Evolutionary conservation across 768 basidiomycete genomes (phyloP), one percentile per base, ranked within the genome.

Genomic region (Grammothele lineata): DNA sequence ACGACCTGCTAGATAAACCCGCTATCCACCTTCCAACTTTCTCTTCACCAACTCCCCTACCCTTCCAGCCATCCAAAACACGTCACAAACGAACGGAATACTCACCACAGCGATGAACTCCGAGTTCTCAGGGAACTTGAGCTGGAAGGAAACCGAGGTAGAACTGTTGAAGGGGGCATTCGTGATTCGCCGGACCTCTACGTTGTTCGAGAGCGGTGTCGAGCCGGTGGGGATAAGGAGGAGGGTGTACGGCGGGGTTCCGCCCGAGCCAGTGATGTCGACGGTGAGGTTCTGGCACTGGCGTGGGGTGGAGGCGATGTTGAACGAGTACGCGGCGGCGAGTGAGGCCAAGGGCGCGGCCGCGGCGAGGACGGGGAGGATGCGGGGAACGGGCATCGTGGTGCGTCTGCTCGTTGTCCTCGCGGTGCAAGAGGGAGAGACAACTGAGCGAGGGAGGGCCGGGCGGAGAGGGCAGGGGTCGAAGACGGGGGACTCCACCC

Each of bases 21-120:
- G n/a, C n/a, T n/a, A n/a, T n/a, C n/a, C n/a, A n/a, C n/a, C n/a
- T n/a, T n/a, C n/a, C n/a, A n/a, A n/a, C n/a, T n/a, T n/a, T n/a
- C n/a, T n/a, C n/a, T n/a, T n/a, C n/a, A n/a, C n/a, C n/a, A n/a
- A n/a, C n/a, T n/a, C n/a, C n/a, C n/a, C n/a, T n/a, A n/a, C n/a
- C n/a, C n/a, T n/a, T n/a, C n/a, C n/a, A n/a, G n/a, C n/a, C n/a
- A n/a, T n/a, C n/a, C n/a, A n/a, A n/a, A n/a, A n/a, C n/a, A n/a
- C n/a, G n/a, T n/a, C 4, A 19, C 4, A 11, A 7, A 39, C 6
- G 36, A n/a, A 25, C 40, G 32, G n/a, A 30, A 24, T 5, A 79
- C 84, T 67, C 57, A 87, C 87, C 57, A 88, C 82, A 4, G 83
- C 80, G 21, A 90, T 85, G 44, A 91, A 82, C 57, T 86, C 81